Conservation (phyloP, 805 yeast genomes). For the Myxozyma melibiosi region DNA sequence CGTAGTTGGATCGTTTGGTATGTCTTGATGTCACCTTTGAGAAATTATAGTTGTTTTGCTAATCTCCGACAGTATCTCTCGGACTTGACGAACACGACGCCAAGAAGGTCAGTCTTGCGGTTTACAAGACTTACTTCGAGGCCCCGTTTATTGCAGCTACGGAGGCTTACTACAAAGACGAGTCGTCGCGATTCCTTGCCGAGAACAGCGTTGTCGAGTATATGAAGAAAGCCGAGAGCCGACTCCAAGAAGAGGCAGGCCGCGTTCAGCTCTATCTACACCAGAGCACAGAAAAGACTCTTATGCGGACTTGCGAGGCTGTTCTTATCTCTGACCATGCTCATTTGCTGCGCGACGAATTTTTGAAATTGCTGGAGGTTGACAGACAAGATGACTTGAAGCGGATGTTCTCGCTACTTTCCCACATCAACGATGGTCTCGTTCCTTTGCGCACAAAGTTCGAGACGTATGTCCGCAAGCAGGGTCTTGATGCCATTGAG, state of each 20-base stretch:
- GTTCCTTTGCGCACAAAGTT: conserved; percentile 75
- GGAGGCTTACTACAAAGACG: conserved; percentile 60
- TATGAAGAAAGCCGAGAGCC: conserved; percentile 78
- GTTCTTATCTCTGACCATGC: conserved; percentile 81
- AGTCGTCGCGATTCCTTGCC: conserved; percentile 65
- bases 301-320: conserved; percentile 73
- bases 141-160: conserved; percentile 67
- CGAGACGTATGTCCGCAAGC: conserved; percentile 67
- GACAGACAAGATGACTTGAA: conserved; percentile 71
- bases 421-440: conserved; percentile 76
- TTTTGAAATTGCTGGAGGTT: conserved; percentile 71
- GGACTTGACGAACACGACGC: conserved; percentile 91
- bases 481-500: conserved; percentile 64
- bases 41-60: background rate
- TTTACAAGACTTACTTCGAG: conserved; percentile 81
- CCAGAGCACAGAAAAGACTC: conserved; percentile 76
- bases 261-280: conserved; percentile 80
- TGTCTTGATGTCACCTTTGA: background rate
- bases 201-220: conserved; percentile 87
- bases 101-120: conserved; percentile 78
- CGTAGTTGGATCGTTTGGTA: conserved; percentile 73
- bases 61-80: conserved; percentile 54
- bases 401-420: conserved; percentile 73
- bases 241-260: conserved; percentile 80
- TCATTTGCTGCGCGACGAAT: conserved; percentile 72